Evolutionary conservation across 2,329 filamentous ascomycete genomes (phyloP).

Genomic region (Neocucurbitaria cava): DNA sequence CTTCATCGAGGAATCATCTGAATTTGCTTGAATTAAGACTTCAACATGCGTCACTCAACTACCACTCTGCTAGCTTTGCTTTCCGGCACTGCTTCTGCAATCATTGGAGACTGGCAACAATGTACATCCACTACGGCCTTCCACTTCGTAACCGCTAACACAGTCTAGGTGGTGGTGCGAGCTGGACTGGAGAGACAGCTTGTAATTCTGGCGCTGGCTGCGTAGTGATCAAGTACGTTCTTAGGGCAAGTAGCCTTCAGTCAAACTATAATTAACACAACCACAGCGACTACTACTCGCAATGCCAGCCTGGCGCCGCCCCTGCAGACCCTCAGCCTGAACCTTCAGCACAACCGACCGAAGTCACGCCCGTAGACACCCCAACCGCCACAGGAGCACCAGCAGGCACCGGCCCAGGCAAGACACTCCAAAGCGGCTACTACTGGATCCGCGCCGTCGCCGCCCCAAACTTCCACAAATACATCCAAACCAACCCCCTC

Average conservation of each 20-base stretch:
- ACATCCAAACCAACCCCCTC: slow-evolving; percentile 47
- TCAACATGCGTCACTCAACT: slow-evolving; percentile 31
- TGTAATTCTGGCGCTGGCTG: slow-evolving; percentile 38
- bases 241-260: background rate
- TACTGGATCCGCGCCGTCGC: slow-evolving; percentile 66
- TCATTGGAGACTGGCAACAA: slow-evolving; percentile 42
- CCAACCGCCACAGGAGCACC: slow-evolving; percentile 33
- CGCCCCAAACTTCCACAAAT: slow-evolving; percentile 61
- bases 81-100: slow-evolving; percentile 30
- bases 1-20: background rate
- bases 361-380: slow-evolving; percentile 12
- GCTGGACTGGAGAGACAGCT: slow-evolving; percentile 32
- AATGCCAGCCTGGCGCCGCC: slow-evolving; percentile 50
- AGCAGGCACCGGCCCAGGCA: slow-evolving; percentile 48
- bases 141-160: slow-evolving; percentile 3
- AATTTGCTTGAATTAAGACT: background rate
- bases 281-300: slow-evolving; percentile 47
- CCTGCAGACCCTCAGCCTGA: slow-evolving; percentile 17
- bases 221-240: slow-evolving; percentile 39
- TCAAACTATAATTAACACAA: slow-evolving; percentile 6
- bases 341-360: slow-evolving; percentile 19
- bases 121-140: slow-evolving; percentile 24
- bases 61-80: slow-evolving; percentile 30
- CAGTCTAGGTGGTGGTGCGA: slow-evolving; percentile 36
- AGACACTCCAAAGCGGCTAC: slow-evolving; percentile 59